Evolutionary conservation across 2,329 filamentous ascomycete species (phyloP).

Genomic region (Bertia moriformis): DNA sequence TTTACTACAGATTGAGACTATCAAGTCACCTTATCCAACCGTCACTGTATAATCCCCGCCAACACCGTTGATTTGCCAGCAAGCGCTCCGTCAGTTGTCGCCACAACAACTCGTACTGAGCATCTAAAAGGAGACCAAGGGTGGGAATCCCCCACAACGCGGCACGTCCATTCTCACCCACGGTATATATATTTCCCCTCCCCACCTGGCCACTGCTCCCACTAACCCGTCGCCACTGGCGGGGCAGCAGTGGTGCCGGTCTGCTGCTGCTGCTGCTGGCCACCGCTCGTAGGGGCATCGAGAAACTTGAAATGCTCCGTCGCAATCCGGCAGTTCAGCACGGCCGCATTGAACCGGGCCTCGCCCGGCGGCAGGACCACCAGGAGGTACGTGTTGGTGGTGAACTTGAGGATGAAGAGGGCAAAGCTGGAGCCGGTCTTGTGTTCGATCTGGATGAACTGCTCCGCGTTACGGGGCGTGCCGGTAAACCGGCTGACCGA

Average conservation of each 20-base stretch:
- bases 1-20: no score
- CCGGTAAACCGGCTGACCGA: conserved; percentile 61
- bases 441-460: conserved; percentile 69
- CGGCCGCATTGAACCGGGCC: conserved; percentile 76
- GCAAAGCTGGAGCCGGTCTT: conserved; percentile 68
- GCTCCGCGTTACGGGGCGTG: conserved; percentile 66
- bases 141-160: no score
- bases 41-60: no score
- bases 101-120: no score
- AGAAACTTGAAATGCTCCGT: conserved; percentile 64
- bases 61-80: no score
- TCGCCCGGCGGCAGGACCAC: conserved; percentile 84
- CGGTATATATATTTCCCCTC: no score
- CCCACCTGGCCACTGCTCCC: no score
- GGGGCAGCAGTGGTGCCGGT: neutral
- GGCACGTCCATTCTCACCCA: no score
- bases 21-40: no score
- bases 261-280: neutral
- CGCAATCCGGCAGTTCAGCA: conserved; percentile 79
- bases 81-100: no score
- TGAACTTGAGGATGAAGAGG: conserved; percentile 88
- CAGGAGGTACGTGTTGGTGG: conserved; percentile 93
- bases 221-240: neutral
- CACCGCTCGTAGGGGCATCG: conserved; percentile 32
- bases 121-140: no score